phyloP scores from a whole-genome alignment of 1,284 basidiomycete genomes.

The Sporisorium scitamineum region DNA sequence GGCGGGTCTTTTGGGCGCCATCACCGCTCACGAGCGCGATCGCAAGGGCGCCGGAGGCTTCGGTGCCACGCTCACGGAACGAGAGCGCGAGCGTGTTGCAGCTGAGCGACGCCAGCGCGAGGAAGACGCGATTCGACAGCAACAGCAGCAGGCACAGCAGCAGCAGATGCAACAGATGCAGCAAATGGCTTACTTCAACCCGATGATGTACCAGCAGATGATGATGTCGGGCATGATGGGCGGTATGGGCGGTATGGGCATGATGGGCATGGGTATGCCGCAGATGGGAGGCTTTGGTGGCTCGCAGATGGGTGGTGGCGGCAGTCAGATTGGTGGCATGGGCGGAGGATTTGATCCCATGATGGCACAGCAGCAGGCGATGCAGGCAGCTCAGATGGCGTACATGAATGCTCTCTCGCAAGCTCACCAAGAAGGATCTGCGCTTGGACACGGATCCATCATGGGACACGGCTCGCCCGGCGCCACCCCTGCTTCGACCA shows the following conservation, averaged over 20 bases:
- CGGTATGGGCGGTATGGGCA: slow-evolving; percentile 71
- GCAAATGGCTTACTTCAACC: slow-evolving; percentile 73
- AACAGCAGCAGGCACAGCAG: slow-evolving; percentile 83
- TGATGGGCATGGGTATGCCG: slow-evolving; percentile 58
- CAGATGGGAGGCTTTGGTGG: slow-evolving; percentile 44
- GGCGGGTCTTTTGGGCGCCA: slow-evolving; percentile 92
- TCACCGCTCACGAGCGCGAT: slow-evolving; percentile 93
- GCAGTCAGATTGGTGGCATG: slow-evolving; percentile 42
- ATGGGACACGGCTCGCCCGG: slow-evolving; percentile 36
- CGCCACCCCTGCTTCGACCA: slow-evolving; percentile 26
- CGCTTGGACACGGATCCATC: slow-evolving; percentile 33
- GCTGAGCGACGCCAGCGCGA: slow-evolving; percentile 80
- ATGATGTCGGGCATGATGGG: slow-evolving; percentile 62
- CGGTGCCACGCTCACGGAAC: slow-evolving; percentile 91
- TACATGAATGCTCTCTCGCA: slow-evolving; percentile 62
- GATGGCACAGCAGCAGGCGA: slow-evolving; percentile 62
- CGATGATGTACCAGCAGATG: slow-evolving; percentile 70
- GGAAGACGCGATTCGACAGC: slow-evolving; percentile 88
- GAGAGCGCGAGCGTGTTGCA: slow-evolving; percentile 84
- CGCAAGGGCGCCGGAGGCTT: slow-evolving; percentile 93
- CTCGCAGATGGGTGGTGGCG: slow-evolving; percentile 52
- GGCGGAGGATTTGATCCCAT: slow-evolving; percentile 46
- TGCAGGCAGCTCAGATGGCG: slow-evolving; percentile 67
- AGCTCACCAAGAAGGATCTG: slow-evolving; percentile 44
- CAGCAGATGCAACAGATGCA: slow-evolving; percentile 79